These are phyloP conservation scores for Euphorbia corollata DNA, from an alignment of 441 rosid genomes.

Conservation along the genomic window DNA sequence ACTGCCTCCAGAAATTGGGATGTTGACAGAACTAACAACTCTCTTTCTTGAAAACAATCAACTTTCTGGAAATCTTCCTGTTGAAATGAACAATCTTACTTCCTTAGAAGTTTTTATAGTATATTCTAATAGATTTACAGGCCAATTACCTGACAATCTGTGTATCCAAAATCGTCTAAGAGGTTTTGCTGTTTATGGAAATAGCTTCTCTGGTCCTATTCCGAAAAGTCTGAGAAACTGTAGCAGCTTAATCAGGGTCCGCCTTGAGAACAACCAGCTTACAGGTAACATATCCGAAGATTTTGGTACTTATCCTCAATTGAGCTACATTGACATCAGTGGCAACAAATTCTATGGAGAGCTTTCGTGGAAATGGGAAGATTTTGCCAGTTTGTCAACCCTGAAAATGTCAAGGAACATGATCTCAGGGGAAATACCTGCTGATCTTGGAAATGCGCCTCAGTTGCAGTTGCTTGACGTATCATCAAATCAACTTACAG, in stretches of 20 bases:
- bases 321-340: slow-evolving; percentile 10
- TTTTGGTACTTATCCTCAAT: background rate
- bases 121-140: slow-evolving; percentile 10
- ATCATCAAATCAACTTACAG: slow-evolving; percentile 7
- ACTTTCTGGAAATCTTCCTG: slow-evolving; percentile 8
- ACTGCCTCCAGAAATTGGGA: slow-evolving; percentile 10
- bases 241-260: slow-evolving; percentile 3
- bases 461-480: slow-evolving; percentile 8
- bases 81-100: slow-evolving; percentile 10
- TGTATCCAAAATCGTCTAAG: background rate
- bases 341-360: slow-evolving; percentile 5
- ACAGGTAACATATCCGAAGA: slow-evolving; percentile 13
- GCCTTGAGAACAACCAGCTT: slow-evolving; percentile 8
- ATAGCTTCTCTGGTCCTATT: slow-evolving; percentile 5
- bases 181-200: background rate
- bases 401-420: slow-evolving; percentile 10
- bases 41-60: background rate
- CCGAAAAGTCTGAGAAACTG: slow-evolving; percentile 14
- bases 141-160: slow-evolving; percentile 4
- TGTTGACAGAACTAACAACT: background rate
- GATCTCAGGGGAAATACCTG: slow-evolving; percentile 4
- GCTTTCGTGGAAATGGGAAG: slow-evolving; percentile 14
- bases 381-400: background rate
- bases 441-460: slow-evolving; percentile 7
- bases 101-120: background rate